A percentile compares a stretch with the other conserved stretches of the same genome.
Evolutionary conservation across 129 eudicot species (phyloP).

Genomic region (Lactuca saligna): DNA sequence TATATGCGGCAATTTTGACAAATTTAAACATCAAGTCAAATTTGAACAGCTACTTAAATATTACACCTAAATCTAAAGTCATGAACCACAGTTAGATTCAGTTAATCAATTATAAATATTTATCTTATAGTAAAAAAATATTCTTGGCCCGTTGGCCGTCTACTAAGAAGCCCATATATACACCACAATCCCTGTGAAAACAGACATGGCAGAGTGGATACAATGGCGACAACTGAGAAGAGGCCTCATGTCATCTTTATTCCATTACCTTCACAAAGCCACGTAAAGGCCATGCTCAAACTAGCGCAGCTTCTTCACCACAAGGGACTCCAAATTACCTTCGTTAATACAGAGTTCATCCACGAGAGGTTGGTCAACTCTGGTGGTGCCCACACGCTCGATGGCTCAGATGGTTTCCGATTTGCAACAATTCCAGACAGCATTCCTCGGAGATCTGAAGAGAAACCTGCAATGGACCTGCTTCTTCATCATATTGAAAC

Average conservation of each 20-base stretch:
- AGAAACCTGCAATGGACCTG: background rate
- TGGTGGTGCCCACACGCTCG: conserved; percentile 11
- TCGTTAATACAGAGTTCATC: conserved; percentile 21
- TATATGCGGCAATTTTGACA: no score
- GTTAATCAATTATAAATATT: no score
- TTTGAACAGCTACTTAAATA: no score
- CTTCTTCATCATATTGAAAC: background rate
- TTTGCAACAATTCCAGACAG: conserved; percentile 30
- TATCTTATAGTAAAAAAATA: no score
- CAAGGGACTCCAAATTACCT: conserved; percentile 23
- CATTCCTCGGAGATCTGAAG: conserved; percentile 12
- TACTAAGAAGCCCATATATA: no score
- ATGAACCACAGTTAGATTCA: no score
- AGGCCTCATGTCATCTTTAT: conserved; percentile 14
- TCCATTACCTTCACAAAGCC: conserved; percentile 25
- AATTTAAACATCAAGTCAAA: no score
- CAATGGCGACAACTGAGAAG: background rate
- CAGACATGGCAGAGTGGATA: background rate
- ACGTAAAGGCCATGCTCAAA: conserved; percentile 25
- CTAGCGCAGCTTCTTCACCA: conserved; percentile 21
- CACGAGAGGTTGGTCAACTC: conserved; percentile 16
- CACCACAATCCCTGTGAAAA: background rate
- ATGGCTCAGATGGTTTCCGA: conserved; percentile 18
- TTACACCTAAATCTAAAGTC: no score
- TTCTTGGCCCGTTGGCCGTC: no score